Conservation (phyloP, 257 asterid species). For the Fraxinus excelsior region DNA sequence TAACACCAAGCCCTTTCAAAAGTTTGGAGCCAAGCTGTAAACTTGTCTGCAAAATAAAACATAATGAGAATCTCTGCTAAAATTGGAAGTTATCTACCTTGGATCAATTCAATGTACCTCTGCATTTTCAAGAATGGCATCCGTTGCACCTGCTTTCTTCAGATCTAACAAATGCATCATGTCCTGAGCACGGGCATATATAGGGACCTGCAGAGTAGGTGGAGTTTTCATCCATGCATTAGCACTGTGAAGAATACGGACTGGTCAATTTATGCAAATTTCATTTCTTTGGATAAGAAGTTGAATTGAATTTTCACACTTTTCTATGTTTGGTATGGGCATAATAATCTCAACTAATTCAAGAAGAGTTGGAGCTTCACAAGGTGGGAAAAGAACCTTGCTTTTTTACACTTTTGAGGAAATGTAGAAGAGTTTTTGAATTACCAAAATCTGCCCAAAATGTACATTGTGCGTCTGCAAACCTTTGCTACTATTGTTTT, state of each 20-base stretch:
- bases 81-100: background rate
- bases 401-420: background rate
- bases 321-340: background rate
- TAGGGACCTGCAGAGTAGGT: slow-evolving; percentile 60
- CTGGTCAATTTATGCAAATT: background rate
- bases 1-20: slow-evolving; percentile 82
- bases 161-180: slow-evolving; percentile 78
- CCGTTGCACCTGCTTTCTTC: slow-evolving; percentile 96
- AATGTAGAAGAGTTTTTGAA: background rate
- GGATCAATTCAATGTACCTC: slow-evolving; percentile 57
- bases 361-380: background rate
- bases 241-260: slow-evolving; percentile 4
- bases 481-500: background rate
- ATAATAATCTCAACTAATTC: background rate
- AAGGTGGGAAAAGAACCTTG: slow-evolving; percentile 6
- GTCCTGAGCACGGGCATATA: slow-evolving; percentile 93
- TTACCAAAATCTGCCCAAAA: background rate
- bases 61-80: slow-evolving; percentile 26
- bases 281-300: background rate
- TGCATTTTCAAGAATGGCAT: slow-evolving; percentile 89
- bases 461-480: background rate
- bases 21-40: slow-evolving; percentile 97
- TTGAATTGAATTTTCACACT: background rate
- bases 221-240: slow-evolving; percentile 19
- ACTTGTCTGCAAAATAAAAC: slow-evolving; percentile 63